Conservation (phyloP, 768 basidiomycete genomes). For the Lactarius akahatsu region DNA sequence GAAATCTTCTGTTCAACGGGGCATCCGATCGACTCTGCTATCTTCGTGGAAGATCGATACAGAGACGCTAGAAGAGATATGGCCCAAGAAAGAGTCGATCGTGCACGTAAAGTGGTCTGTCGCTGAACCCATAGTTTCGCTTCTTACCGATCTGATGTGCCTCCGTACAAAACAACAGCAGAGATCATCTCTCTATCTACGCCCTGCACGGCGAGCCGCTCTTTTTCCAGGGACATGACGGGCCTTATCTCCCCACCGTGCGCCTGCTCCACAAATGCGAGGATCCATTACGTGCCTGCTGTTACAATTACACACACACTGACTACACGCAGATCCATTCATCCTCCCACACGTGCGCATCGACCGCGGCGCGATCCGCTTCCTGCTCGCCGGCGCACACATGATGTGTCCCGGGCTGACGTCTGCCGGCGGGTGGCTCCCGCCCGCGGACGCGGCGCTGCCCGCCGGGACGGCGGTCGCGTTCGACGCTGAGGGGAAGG, state of each 20-base stretch:
- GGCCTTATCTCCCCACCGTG: constrained; percentile 86
- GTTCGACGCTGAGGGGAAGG: constrained; percentile 94
- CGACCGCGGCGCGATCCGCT: constrained; percentile 97
- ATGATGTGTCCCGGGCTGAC: constrained; percentile 99
- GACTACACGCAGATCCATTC: constrained; percentile 67
- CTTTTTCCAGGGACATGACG: constrained; percentile 96
- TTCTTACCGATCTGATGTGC: constrained; percentile 28
- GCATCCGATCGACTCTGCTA: constrained; percentile 76
- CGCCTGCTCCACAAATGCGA: constrained; percentile 89
- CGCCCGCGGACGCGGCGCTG: constrained; percentile 65
- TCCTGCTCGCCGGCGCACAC: constrained; percentile 87
- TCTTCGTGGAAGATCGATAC: constrained; percentile 81
- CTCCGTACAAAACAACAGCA: constrained; percentile 49
- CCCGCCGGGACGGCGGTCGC: constrained; percentile 79
- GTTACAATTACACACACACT: not conserved
- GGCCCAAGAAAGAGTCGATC: constrained; percentile 98
- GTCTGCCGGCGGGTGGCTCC: constrained; percentile 85
- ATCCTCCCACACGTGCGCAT: constrained; percentile 85
- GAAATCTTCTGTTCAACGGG: constrained; percentile 90
- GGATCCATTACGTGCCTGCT: constrained; percentile 20
- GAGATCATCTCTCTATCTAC: constrained; percentile 94
- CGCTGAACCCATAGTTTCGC: constrained; percentile 4
- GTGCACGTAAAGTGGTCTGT: constrained; percentile 92
- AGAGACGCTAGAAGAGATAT: constrained; percentile 84
- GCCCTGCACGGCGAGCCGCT: constrained; percentile 84